Conservation (phyloP, 495 filamentous ascomycete species). For the Xylaria scruposa region DNA sequence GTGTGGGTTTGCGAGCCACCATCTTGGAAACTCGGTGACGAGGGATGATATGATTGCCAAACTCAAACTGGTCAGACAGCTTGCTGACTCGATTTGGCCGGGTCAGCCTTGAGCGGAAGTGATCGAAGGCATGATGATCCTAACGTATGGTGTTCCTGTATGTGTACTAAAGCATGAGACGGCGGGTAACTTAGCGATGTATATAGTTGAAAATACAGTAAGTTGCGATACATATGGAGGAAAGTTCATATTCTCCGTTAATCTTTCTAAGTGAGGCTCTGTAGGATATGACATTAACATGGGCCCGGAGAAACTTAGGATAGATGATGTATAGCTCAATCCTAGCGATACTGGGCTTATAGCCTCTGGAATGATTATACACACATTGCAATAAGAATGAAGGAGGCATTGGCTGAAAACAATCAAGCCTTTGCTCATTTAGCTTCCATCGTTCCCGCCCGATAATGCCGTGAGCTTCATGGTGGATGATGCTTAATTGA, state of each 20-base stretch:
- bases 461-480: not conserved
- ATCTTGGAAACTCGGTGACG: conserved; percentile 65
- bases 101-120: conserved; percentile 52
- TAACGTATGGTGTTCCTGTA: not conserved
- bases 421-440: not conserved
- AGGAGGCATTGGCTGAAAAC: not conserved
- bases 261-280: not conserved
- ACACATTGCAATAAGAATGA: not conserved
- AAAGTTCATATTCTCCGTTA: not conserved
- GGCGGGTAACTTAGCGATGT: not conserved
- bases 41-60: conserved; percentile 69
- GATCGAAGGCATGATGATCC: not conserved
- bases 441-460: not conserved
- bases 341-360: not conserved
- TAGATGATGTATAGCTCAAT: not conserved
- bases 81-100: conserved; percentile 70
- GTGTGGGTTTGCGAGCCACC: conserved; percentile 72
- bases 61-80: conserved; percentile 64
- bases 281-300: not conserved
- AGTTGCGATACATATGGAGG: not conserved
- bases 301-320: too few species aligned
- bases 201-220: conserved; percentile 10
- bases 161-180: not conserved
- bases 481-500: not conserved
- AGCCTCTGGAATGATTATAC: not conserved